Evolutionary conservation across 2,329 filamentous ascomycete species (phyloP).

Genomic region (Cercospora sojina): DNA sequence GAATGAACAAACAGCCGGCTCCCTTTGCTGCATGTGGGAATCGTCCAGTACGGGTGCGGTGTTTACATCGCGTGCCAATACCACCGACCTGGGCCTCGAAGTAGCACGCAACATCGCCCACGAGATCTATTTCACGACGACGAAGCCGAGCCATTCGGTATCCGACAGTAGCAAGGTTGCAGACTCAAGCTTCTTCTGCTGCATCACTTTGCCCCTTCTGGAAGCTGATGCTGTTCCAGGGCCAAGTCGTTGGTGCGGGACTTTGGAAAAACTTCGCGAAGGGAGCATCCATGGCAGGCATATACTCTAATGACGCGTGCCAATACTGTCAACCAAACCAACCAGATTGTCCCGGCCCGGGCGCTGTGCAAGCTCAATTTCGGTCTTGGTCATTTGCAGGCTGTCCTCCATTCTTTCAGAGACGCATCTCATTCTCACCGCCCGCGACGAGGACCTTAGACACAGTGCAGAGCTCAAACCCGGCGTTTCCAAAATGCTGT

Average conservation of each 20-base stretch:
- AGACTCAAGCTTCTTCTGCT: slow-evolving; percentile 1
- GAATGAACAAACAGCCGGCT: neutral
- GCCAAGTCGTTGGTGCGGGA: neutral
- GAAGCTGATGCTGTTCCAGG: slow-evolving; percentile 2
- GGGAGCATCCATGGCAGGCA: neutral
- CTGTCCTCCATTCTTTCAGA: neutral
- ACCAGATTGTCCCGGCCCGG: neutral
- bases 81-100: neutral
- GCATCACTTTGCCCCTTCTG: neutral
- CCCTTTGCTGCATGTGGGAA: neutral
- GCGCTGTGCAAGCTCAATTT: neutral
- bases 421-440: neutral
- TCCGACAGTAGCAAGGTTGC: neutral
- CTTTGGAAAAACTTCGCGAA: neutral
- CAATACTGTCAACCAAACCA: slow-evolving; percentile 15
- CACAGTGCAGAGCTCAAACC: neutral
- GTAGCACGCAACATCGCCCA: neutral
- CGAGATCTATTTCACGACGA: neutral
- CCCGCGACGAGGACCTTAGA: neutral
- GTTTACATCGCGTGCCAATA: neutral
- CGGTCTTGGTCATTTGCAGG: neutral
- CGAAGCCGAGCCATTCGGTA: neutral
- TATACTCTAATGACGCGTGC: slow-evolving; percentile 9
- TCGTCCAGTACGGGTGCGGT: neutral
- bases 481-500: neutral